These are phyloP conservation scores for Cicer bijugum DNA, from an alignment of 306 rosid species.

Conservation along the genomic window DNA sequence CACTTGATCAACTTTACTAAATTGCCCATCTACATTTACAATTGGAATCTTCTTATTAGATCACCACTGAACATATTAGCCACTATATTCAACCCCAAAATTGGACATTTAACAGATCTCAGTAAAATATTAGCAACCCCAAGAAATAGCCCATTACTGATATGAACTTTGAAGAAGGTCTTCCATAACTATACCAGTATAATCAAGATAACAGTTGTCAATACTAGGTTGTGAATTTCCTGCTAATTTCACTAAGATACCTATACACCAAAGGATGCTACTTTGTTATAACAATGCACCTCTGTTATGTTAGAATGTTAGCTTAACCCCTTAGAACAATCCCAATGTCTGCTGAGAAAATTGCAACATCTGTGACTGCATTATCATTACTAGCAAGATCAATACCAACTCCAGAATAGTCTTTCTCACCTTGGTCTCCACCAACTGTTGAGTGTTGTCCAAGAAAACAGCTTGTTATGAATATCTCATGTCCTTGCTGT, in stretches of 20 bases:
- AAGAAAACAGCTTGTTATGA: slow-evolving; percentile 61
- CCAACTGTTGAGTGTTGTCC: slow-evolving; percentile 71
- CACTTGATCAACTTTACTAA: slow-evolving; percentile 61
- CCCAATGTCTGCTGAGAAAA: slow-evolving; percentile 68
- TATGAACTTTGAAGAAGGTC: slow-evolving; percentile 81
- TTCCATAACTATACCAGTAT: slow-evolving; percentile 66
- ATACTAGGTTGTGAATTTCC: slow-evolving; percentile 68
- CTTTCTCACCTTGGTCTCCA: slow-evolving; percentile 55
- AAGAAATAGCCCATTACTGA: slow-evolving; percentile 67
- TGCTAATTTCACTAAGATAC: slow-evolving; percentile 61
- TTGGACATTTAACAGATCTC: slow-evolving; percentile 57
- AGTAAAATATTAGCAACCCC: slow-evolving; percentile 67
- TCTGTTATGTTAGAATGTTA: slow-evolving; percentile 66
- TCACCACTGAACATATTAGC: slow-evolving; percentile 65
- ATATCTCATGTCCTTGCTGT: slow-evolving; percentile 66
- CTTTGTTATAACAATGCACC: slow-evolving; percentile 72
- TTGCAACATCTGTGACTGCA: slow-evolving; percentile 53
- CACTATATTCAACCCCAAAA: slow-evolving; percentile 64
- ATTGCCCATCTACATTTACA: slow-evolving; percentile 59
- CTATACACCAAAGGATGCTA: slow-evolving; percentile 63
- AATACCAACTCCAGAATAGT: slow-evolving; percentile 54
- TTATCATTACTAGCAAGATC: slow-evolving; percentile 60
- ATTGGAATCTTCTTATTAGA: slow-evolving; percentile 54
- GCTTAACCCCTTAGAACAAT: slow-evolving; percentile 69
- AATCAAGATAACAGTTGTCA: slow-evolving; percentile 72